Base-by-base conservation (phyloP, 1,139 yeast species). In the Diutina neorugosa region DNA sequence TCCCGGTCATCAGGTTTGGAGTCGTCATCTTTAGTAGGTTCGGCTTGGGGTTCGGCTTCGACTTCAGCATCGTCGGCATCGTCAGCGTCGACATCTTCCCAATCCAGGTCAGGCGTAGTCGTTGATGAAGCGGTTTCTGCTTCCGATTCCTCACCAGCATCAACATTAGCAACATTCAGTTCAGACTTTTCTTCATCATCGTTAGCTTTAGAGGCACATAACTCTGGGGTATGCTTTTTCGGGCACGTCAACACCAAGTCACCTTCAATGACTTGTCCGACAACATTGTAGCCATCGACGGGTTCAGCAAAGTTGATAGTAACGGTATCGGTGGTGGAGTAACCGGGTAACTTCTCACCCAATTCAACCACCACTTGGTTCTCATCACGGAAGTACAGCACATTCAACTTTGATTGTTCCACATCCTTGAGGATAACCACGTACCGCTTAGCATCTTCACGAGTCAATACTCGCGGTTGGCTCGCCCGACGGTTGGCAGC, bases 391-490 rank as follows among this genome's bases (percentile, higher is more conserved):
- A 16, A 12, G 21, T 16, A 46, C 9, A 18, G 9, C 31, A 46
- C 37, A 27, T 46, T 34, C 14, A 25, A 9, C 7, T 12, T 7
- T 1, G 16, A 2, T 4, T 11, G 19, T 7, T 9, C 21, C 37
- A 46, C 27, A 27, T 14, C 23, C 7, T 34, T 25, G 23, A 46
- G 11, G n/a, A 46, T 46, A 6, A 46, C 18, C 8, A 46, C 27
- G 40, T 46, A 46, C n/a, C 50, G 40, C 14, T 25, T 11, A 16
- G 50, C 40, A 46, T 46, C 50, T 27, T 46, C 50, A 12, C 48
- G 31, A 11, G 31, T 44, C 37, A 25, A 44, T 12, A 44, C 37
- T 31, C 37, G 12, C 12, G 37, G 25, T 16, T 44, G 31, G 31
- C 34, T 12, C 1, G 21, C 16, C 1, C 34, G 25, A 8, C 25